Base-by-base conservation (phyloP, 139 green algal genomes). In the Desmodesmus armatus region DNA sequence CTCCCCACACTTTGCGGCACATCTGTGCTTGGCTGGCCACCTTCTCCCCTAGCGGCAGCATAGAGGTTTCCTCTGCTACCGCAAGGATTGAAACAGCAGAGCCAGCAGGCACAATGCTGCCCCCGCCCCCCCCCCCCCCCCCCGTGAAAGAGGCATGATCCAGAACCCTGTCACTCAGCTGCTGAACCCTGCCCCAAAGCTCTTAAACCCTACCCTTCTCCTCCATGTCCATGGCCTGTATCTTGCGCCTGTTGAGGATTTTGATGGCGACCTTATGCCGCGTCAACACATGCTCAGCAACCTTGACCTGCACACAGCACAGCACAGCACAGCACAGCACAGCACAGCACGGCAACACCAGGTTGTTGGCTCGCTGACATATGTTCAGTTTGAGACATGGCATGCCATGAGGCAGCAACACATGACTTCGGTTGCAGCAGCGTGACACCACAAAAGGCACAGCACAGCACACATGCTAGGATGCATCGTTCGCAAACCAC, bases 181-280 rank as follows among this genome's bases (percentile, higher is more conserved):
- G 55, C 55, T 65, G 55, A 65, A 65, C 1, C 55, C 9, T 31
- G 1, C n/a, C n/a, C n/a, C n/a, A n/a, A n/a, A n/a, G 1, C 62
- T 19, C 39, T 62, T 35, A 4, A 0, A 25, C 19, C 55, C 3
- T 78, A 96, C 95, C 95, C 87, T 99, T 99, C 81, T 99, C 98
- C 58, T 99, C 98, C 98, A 99, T 99, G 81, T 99, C 98, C 97
- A 99, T 99, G 27, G 96, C 92, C 89, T 97, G 97, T 33, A 99
- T 99, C 90, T 99, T 99, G 78, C 95, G 95, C n/a, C 94, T 86
- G 88, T 99, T 99, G 27, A 99, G 85, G 74, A 99, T 99, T 83
- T 99, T 99, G 78, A 99, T 98, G 7, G 98, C 98, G 33, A 99
- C 98, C 88, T 99, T 99, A 85, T 99, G 97, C 11, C 96, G 95